Percentiles rank a stretch among this genome's conserved stretches.
Conservation (phyloP, 805 yeast genomes). For the Sugiyamaella marilandica region DNA sequence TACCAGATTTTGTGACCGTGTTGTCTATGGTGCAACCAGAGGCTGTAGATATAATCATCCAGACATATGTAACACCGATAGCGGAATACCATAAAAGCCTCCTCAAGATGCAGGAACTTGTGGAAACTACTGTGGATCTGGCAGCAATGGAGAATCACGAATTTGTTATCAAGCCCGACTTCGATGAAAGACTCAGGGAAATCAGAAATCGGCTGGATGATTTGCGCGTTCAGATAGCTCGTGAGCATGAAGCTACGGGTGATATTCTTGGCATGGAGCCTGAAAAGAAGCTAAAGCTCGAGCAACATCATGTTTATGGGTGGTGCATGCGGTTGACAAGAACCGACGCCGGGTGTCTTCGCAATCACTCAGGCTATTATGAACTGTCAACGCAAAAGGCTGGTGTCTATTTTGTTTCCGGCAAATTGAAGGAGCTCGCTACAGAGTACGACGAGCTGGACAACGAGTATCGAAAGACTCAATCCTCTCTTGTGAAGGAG, state of each 20-base stretch:
- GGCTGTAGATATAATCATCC: slow-evolving; percentile 33
- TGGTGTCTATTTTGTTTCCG: slow-evolving; percentile 87
- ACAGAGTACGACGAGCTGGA: slow-evolving; percentile 54
- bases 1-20: slow-evolving; percentile 63
- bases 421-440: slow-evolving; percentile 55
- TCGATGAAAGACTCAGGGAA: slow-evolving; percentile 67
- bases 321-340: slow-evolving; percentile 94
- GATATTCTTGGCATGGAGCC: slow-evolving; percentile 75
- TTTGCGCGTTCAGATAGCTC: slow-evolving; percentile 50
- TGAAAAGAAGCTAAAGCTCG: slow-evolving; percentile 85
- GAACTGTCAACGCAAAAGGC: slow-evolving; percentile 92
- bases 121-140: slow-evolving; percentile 88
- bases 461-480: slow-evolving; percentile 67
- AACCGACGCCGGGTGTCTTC: slow-evolving; percentile 72
- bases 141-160: slow-evolving; percentile 78
- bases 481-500: slow-evolving; percentile 73
- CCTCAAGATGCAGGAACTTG: slow-evolving; percentile 70
- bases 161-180: slow-evolving; percentile 81
- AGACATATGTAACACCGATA: slow-evolving; percentile 58
- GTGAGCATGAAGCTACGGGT: slow-evolving; percentile 59
- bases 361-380: slow-evolving; percentile 55
- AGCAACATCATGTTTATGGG: slow-evolving; percentile 81
- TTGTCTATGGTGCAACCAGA: slow-evolving; percentile 40
- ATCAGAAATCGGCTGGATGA: slow-evolving; percentile 55
- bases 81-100: slow-evolving; percentile 47